Evolutionary conservation across 306 rosid genomes (phyloP), one percentile per base, ranked within the genome.

Genomic region (Cercis canadensis): DNA sequence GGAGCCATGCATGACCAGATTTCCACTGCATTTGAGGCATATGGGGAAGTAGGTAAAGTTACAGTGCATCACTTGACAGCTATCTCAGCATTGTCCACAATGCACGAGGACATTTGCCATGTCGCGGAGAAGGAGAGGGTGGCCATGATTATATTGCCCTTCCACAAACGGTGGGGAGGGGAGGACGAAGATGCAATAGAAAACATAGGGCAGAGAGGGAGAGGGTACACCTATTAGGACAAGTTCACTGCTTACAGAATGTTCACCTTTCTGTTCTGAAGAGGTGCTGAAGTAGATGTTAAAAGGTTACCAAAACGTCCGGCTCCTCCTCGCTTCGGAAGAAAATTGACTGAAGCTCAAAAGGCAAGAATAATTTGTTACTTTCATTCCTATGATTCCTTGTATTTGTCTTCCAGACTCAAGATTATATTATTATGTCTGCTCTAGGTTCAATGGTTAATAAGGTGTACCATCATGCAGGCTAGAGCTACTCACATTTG

Each of bases 401-500:
- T 40, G 13, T 54, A 19, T 36, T 36, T 69, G 43, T 73, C 50
- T 53, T 62, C 12, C 36, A 19, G 49, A 46, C 29, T 64, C 57
- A n/a, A n/a, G 36, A 62, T 47, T 50, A 54, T 54, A 43, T 52
- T 51, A 2, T 34, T 15, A 0, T 36, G 68, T 55, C 36, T 14
- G 9, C 39, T 54, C 56, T 34, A 49, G 34, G 36, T 63, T 46
- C n/a, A 80, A 56, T 54, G 16, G 34, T 62, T 78, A 67, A 78
- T 54, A 34, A 70, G 66, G 16, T 34, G 73, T 45, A 31, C 16
- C 16, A 11, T 33, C 50, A 73, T 84, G 75, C 92, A 94, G 99
- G 96, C 96, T 61, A 91, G 94, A 86, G 99, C 99, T 53, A 94
- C 99, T 31, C 97, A 94, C 76, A 89, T 94, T 67, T 94, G 96